A percentile compares a stretch with the other conserved stretches of the same genome.
Evolutionary conservation across 192 early-diverging fungal genomes (phyloP).

Genomic region (Haplosporangium gracile): DNA sequence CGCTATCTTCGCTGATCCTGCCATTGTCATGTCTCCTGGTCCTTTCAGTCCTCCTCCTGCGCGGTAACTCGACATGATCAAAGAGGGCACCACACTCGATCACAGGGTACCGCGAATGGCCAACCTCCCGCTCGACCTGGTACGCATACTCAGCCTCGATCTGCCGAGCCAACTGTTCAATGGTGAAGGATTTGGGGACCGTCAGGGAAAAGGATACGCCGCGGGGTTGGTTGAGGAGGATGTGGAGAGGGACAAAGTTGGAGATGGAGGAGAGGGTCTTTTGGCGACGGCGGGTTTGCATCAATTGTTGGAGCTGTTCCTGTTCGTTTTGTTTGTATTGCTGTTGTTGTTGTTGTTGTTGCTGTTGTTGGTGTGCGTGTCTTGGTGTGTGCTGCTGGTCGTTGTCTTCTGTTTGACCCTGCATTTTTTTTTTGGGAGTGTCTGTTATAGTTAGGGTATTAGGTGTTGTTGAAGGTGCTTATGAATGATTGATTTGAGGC

Average conservation of each 20-base stretch:
- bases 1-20: not conserved
- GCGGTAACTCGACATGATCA: conserved; percentile 37
- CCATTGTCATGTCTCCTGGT: not conserved
- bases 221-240: conserved; percentile 54
- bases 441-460: not conserved
- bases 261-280: conserved; percentile 56
- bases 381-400: not conserved
- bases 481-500: no score
- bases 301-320: not conserved
- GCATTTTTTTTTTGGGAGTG: not conserved
- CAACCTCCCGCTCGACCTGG: conserved; percentile 47
- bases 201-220: conserved; percentile 63
- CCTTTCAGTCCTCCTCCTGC: not conserved
- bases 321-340: not conserved
- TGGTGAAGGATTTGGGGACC: conserved; percentile 64
- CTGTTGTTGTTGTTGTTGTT: not conserved
- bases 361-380: not conserved
- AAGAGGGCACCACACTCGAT: conserved; percentile 64
- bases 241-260: conserved; percentile 62
- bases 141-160: conserved; percentile 82
- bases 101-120: conserved; percentile 34
- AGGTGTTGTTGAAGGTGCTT: not conserved
- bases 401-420: conserved; percentile 16
- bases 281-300: conserved; percentile 42
- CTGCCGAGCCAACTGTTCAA: conserved; percentile 74